Percentiles rank a stretch among this genome's conserved stretches.
phyloP scores from a whole-genome alignment of 2,329 filamentous ascomycete species.

The Fusarium decemcellulare region DNA sequence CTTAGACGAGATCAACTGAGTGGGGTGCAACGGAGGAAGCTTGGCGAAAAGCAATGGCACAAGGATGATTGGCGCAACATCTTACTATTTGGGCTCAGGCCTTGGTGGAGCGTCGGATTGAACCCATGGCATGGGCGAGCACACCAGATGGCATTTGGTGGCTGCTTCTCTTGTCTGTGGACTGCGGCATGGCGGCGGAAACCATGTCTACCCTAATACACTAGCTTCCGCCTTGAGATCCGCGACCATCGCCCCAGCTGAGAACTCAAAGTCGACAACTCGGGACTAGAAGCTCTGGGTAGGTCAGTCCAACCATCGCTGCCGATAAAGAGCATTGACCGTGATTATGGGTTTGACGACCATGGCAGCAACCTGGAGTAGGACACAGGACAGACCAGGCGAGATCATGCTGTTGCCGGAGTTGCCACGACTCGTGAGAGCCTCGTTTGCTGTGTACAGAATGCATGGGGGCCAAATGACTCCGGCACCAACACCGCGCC shows the following conservation, averaged over 20 bases:
- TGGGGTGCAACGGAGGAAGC: neutral
- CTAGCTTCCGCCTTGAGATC: conserved; percentile 3
- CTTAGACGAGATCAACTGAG: neutral
- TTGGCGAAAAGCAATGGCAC: neutral
- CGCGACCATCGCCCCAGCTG: conserved; percentile 6
- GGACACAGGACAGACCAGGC: neutral
- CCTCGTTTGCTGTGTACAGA: neutral
- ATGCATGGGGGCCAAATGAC: neutral
- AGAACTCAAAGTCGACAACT: conserved; percentile 9
- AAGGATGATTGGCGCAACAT: neutral
- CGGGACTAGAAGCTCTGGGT: neutral
- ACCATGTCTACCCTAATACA: neutral
- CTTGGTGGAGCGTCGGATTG: neutral
- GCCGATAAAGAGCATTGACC: neutral
- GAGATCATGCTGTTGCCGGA: neutral
- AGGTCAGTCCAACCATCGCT: neutral
- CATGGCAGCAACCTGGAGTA: neutral
- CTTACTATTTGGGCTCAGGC: neutral
- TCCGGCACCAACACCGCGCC: neutral
- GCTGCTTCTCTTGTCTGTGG: neutral
- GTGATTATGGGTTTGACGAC: neutral
- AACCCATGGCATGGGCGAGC: neutral
- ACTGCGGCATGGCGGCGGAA: neutral
- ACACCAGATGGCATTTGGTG: neutral
- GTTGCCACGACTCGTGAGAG: neutral